Evolutionary conservation across 2,329 filamentous ascomycete species (phyloP), one percentile per base, ranked within the genome.

Genomic region (Ascochyta fabae): DNA sequence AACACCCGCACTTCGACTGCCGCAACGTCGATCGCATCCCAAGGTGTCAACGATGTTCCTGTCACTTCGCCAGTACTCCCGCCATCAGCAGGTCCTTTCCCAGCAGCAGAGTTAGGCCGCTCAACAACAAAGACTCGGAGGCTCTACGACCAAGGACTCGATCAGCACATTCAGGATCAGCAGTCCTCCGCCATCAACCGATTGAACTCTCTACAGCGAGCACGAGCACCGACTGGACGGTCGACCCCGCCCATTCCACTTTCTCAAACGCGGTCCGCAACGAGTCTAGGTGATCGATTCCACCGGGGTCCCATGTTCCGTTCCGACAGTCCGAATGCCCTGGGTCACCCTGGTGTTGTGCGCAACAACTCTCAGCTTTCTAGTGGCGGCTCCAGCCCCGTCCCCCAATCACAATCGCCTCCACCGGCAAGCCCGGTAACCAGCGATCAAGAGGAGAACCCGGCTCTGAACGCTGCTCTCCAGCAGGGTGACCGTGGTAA

Each of bases 11-110:
- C 86, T 51, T 97, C 94, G 0, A 96, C 93, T 1, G 91, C 92
- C 6, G 92, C 92, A 3, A 97, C 92, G 0, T 97, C 94, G 0
- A 81, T 96, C 46, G 86, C 88, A n/a, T 96, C 92, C 0, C 91
- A 94, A 60, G 74, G 75, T 4, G 70, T 73, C 12, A 71, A 66
- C 36, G 75, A 75, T 8, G 64, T 77, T 42, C 58, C 73, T 23
- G 68, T 67, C 15, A 71, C 72, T 64, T 76, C 65, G 8, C 72
- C 62, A 19, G 60, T 62, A 7, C 61, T 63, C 39, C 64, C 57
- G 27, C 65, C 49, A 33, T 69, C 51, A 26, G 51, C 68, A 36
- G 65, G 59, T 58, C 70, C 68, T 52, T 67, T 64, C 53, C 67
- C 56, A 5, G 57, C 72, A 4, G 67, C 69, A 1, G 76, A 79